Base-by-base conservation (phyloP, 306 rosid genomes). In the Macrotyloma uniflorum region DNA sequence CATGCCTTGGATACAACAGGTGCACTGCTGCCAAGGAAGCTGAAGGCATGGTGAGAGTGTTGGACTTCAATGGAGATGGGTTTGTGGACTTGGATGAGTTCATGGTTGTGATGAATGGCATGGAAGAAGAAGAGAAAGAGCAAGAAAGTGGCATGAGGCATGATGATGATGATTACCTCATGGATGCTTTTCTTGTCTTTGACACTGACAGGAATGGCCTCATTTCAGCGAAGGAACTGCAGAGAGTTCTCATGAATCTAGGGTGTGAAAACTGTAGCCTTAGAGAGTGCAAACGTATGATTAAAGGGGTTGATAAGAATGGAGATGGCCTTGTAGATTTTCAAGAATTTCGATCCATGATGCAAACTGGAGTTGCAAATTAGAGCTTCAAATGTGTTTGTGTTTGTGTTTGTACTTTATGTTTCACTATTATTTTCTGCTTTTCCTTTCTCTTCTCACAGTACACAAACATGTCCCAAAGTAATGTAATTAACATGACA, bases 251-350 rank as follows among this genome's bases (percentile, higher is more conserved):
- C 66, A 19, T 78, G 8, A 85, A 73, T 76, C 83, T 90, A 50
- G 96, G 96, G 2, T 90, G 86, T 68, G 80, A 58, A 6, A 57
- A 81, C 59, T 90, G 89, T 62, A 88, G 91, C 22, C 79, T 91
- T 12, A 67, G 45, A 75, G 91, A 90, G 26, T 91, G 93, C 36
- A 76, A 83, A 76, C 80, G 68, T 2, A 91, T 91, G 97, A 90
- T 91, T 66, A 64, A 83, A 79, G 91, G 86, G 20, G 88, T 88
- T 68, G 97, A 91, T 45, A 81, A 66, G 73, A 83, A 91, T 49
- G 94, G 90, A 54, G 97, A 91, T 77, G 94, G 94, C 4, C 85
- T 86, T 35, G 94, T 91, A 7, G 90, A 84, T 90, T 90, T 91
- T 83, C 87, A 88, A 54, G 94, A 88, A 38, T 90, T 91, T 78